Evolutionary conservation across 163 green algal genomes (phyloP).

Genomic region (Scenedesmus sp.): DNA sequence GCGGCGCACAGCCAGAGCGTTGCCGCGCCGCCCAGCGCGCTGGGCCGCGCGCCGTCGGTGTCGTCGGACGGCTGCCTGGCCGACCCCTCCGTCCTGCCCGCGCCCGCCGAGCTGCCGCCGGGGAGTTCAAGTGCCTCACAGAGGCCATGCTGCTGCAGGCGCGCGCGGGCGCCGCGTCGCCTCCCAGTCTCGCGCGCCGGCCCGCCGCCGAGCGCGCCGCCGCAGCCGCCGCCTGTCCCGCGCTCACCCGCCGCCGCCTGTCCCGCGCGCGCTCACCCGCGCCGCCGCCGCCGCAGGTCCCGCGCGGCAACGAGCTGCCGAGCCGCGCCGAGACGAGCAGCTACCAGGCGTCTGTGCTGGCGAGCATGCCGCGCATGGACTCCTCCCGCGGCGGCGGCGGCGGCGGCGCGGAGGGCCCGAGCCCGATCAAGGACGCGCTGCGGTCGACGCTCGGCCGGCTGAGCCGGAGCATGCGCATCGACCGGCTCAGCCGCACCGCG

Average conservation of each 20-base stretch:
- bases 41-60: too few species aligned
- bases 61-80: background rate
- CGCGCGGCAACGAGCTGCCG: conserved; percentile 2
- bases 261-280: background rate
- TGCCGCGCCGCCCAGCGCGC: too few species aligned
- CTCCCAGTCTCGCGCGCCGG: too few species aligned
- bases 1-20: background rate
- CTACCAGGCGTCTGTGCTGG: conserved; percentile 36
- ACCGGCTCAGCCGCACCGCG: background rate
- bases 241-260: too few species aligned
- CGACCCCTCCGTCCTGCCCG: background rate
- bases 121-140: conserved; percentile 21
- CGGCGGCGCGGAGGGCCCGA: background rate
- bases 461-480: background rate
- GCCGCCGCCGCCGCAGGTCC: conserved; percentile 8
- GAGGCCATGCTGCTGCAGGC: conserved; percentile 34
- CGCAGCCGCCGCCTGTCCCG: too few species aligned
- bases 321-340: conserved; percentile 2
- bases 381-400: background rate
- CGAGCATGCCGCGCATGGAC: conserved; percentile 17
- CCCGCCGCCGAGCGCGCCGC: too few species aligned
- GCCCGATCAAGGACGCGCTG: too few species aligned
- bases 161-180: too few species aligned
- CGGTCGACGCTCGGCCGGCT: too few species aligned
- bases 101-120: conserved; percentile 35